phyloP scores from a whole-genome alignment of 2,329 filamentous ascomycete genomes.

The Allantophomopsis lycopodina region DNA sequence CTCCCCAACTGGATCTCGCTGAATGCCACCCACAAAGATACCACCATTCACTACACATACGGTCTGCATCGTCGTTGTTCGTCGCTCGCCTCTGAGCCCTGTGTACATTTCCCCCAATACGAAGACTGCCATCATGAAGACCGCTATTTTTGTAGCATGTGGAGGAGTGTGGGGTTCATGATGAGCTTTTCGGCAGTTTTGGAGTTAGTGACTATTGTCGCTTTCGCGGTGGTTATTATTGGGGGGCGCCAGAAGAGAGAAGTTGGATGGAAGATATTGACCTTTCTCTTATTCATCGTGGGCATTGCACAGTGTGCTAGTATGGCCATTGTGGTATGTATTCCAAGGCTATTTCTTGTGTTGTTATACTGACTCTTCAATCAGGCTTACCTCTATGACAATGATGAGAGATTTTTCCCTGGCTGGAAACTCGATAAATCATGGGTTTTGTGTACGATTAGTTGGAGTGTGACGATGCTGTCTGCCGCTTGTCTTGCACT shows the following conservation, averaged over 20 bases:
- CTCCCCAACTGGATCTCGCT: constrained; percentile 62
- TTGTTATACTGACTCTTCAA: background rate
- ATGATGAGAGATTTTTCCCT: constrained; percentile 70
- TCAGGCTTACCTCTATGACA: constrained; percentile 71
- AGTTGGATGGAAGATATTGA: constrained; percentile 68
- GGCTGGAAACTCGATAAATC: constrained; percentile 73
- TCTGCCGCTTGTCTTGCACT: constrained; percentile 44
- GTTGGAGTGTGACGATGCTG: constrained; percentile 36
- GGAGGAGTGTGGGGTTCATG: constrained; percentile 77
- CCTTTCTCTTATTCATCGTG: constrained; percentile 48
- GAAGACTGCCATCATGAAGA: constrained; percentile 43
- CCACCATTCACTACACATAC: constrained; percentile 42
- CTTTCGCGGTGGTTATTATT: constrained; percentile 61
- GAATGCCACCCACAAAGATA: constrained; percentile 33
- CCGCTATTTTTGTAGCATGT: constrained; percentile 79
- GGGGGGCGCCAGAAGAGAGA: constrained; percentile 73
- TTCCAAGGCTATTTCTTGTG: background rate
- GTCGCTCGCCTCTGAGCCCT: constrained; percentile 39
- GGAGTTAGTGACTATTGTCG: constrained; percentile 67
- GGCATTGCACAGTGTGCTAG: constrained; percentile 59
- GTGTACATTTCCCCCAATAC: constrained; percentile 51
- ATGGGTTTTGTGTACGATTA: constrained; percentile 56
- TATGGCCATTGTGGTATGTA: constrained; percentile 71
- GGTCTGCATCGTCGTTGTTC: constrained; percentile 77
- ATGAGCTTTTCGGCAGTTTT: constrained; percentile 76